phyloP scores from a whole-genome alignment of 495 filamentous ascomycete genomes.

The Xylaria sp. region DNA sequence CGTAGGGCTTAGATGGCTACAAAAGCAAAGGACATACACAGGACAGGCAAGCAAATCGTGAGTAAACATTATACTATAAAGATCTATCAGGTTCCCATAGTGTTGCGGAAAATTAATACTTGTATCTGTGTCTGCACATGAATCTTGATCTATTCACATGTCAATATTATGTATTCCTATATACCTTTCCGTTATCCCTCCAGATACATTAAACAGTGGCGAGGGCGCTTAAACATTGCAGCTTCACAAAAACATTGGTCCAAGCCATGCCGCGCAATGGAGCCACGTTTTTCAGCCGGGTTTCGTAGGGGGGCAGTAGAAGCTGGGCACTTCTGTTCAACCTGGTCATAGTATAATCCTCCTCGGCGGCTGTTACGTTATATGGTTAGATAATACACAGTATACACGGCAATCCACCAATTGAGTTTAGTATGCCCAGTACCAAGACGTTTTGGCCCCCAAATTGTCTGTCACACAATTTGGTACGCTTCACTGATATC shows the following conservation, averaged over 20 bases:
- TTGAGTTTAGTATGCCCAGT: neutral
- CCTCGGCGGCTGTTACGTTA: neutral
- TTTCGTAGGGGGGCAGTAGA: neutral
- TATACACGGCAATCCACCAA: neutral
- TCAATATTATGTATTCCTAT: neutral
- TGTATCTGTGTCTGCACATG: too few species aligned
- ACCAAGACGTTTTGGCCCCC: neutral
- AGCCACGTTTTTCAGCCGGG: slow-evolving; percentile 1
- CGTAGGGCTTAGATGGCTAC: neutral
- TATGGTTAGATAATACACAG: neutral
- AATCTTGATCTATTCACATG: neutral
- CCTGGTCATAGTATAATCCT: neutral
- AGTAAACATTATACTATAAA: too few species aligned
- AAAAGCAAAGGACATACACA: neutral
- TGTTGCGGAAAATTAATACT: neutral
- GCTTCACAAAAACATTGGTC: neutral
- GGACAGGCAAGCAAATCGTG: neutral
- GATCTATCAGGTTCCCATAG: neutral
- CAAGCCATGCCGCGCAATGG: neutral
- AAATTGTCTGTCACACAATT: neutral
- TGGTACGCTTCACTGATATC: neutral
- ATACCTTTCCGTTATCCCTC: neutral
- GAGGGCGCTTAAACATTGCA: too few species aligned
- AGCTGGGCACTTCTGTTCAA: neutral
- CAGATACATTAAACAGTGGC: too few species aligned